Base-by-base conservation (phyloP, 2,329 filamentous ascomycete genomes). In the Colletotrichum coccodes region DNA sequence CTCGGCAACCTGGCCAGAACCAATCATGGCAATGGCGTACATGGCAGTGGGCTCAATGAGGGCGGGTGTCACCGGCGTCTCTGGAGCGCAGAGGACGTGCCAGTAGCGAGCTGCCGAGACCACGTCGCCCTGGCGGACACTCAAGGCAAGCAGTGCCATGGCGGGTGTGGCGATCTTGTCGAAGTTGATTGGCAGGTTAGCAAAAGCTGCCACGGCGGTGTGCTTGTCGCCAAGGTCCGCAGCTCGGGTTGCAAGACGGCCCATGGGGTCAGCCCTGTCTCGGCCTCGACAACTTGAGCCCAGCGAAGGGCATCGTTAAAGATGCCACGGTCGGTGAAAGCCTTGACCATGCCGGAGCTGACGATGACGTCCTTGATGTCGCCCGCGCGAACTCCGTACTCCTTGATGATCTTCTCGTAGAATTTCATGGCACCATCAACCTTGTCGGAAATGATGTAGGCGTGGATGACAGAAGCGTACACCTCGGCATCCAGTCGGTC, bases 41-140 rank as follows among this genome's bases (percentile, higher is more conserved):
- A 98, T 97, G 65, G 93, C 89, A 14, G 94, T 92, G 28, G 94
- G 93, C 82, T 97, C 94, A 71, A 97, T 92, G 79, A 97, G 91
- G 36, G 90, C 84, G 61, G 86, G 78, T 14, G 87, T 87, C 38
- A 89, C 86, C 59, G 86, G 83, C 75, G 89, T 85, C 67, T 90
- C 86, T 2, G 90, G 86, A 44, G 84, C 87, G 71, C 87, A 89
- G 61, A 98, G 84, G 64, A 93, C 85, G 60, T 89, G 87, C 94
- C 95, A 98, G 82, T 94, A 95, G 71, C 90, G 87, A 71, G 92
- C 88, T 58, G 95, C 95, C 63, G 89, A 88, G 28, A 90, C 85
- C 67, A 97, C 89, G 79, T 97, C 92, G 67, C 93, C 94, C 71
- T 89, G 87, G 66, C 95, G 94, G 62, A 98, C 87, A 75, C 94